phyloP scores from a whole-genome alignment of 306 rosid species.

The Cicer chorassanicum region DNA sequence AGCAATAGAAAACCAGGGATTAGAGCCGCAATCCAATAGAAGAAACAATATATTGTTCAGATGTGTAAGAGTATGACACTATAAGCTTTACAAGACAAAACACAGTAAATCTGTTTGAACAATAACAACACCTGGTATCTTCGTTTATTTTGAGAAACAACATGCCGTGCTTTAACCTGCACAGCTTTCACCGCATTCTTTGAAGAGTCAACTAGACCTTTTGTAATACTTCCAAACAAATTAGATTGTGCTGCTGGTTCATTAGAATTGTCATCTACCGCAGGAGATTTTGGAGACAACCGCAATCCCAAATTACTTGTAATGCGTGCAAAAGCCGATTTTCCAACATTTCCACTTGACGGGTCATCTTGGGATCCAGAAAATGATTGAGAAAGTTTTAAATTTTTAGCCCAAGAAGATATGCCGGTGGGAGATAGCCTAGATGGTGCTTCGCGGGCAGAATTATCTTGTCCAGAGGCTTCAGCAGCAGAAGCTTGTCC shows the following conservation, averaged over 20 bases:
- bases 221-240: slow-evolving; percentile 78
- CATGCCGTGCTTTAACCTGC: slow-evolving; percentile 97
- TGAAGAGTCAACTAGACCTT: slow-evolving; percentile 89
- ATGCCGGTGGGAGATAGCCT: slow-evolving; percentile 63
- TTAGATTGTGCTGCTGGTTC: slow-evolving; percentile 68
- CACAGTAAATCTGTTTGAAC: slow-evolving; percentile 34
- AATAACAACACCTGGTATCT: slow-evolving; percentile 81
- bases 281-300: slow-evolving; percentile 82
- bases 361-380: slow-evolving; percentile 70
- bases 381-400: slow-evolving; percentile 77
- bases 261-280: slow-evolving; percentile 54
- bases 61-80: slow-evolving; percentile 17
- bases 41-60: slow-evolving; percentile 9
- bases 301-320: slow-evolving; percentile 87
- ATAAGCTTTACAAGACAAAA: slow-evolving; percentile 15
- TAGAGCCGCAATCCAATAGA: slow-evolving; percentile 1
- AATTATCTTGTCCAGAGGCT: slow-evolving; percentile 55
- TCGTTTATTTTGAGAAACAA: slow-evolving; percentile 95
- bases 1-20: slow-evolving; percentile 1
- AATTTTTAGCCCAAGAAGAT: slow-evolving; percentile 88
- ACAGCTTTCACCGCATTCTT: slow-evolving; percentile 97
- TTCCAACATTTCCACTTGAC: slow-evolving; percentile 67
- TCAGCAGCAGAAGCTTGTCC: slow-evolving; percentile 52
- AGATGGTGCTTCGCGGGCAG: slow-evolving; percentile 56
- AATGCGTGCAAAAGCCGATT: slow-evolving; percentile 79